Base-by-base conservation (phyloP, 495 filamentous ascomycete species). In the Penicillium herquei region DNA sequence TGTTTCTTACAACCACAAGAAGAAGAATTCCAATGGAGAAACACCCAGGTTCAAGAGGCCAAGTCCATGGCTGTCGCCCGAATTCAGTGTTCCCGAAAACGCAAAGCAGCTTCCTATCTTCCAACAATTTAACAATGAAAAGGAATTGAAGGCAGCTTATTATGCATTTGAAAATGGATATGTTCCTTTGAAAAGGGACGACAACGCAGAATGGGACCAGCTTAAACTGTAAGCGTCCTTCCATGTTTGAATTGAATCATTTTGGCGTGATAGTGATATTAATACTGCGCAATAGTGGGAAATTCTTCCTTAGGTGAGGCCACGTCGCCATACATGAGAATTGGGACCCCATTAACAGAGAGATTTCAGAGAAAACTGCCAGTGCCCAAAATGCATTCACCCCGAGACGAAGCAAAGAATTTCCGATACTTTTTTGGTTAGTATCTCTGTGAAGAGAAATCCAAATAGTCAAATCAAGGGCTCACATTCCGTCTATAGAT, bases 381-480 rank as follows among this genome's bases (percentile, higher is more conserved):
- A 84, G 47, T 96, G 91, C 63, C 54, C 66, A 0, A 66, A 74
- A 46, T 96, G 92, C 67, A 77, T 91, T 9, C 85, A 96, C 65
- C 84, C 82, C 54, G 83, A 87, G 49, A 96, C 92, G 12, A 83
- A 71, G 66, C 92, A 96, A 69, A 78, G 90, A 33, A 79, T 80
- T 30, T 76, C 87, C 37, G 79, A 93, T 62, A 91, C 86, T 0
- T 92, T 92, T 61, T 70, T 69, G 54, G 86, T 88, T 76, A 58
- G 76, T 41, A 4, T 26, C 21, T 26, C 4, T 26, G 21, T 26
- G 1, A 4, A 26, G 21, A 26, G 21, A 1, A 26, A 26, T 26
- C 21, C 21, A 2, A 26, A 10, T 9, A 11, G n/a, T 10, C 6
- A 31, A 10, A 6, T 21, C 9, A 13, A 2, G 16, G n/a, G 51